Percentiles rank a stretch among this genome's conserved stretches.
Conservation (phyloP, 495 filamentous ascomycete species). For the Achaetomiella virescens region DNA sequence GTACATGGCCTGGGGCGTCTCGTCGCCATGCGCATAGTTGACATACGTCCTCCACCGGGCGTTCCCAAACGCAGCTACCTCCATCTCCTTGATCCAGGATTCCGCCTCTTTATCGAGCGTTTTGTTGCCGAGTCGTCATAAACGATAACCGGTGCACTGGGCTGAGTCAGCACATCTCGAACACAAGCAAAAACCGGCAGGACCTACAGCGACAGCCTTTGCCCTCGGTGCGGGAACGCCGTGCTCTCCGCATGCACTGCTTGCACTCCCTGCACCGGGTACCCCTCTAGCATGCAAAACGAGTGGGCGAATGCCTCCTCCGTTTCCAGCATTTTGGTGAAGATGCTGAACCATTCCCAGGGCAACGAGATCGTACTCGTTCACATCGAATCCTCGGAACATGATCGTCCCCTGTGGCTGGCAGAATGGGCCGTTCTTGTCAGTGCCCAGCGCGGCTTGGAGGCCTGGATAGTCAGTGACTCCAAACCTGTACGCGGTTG, state of each 20-base stretch:
- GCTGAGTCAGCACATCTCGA: not conserved
- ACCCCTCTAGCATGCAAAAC: constrained; percentile 49
- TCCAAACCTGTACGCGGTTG: constrained; percentile 23
- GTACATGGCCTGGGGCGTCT: constrained; percentile 37
- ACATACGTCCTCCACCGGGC: constrained; percentile 31
- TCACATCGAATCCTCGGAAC: constrained; percentile 41
- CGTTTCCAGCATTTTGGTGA: constrained; percentile 19
- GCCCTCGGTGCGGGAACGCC: constrained; percentile 39
- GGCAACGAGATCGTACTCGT: constrained; percentile 38
- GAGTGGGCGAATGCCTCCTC: constrained; percentile 28
- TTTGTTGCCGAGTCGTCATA: not conserved
- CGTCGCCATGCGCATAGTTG: constrained; percentile 45
- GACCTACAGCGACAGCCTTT: constrained; percentile 34
- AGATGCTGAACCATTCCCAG: constrained; percentile 40
- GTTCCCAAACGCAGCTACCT: not conserved
- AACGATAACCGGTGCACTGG: not conserved
- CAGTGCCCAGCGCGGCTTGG: constrained; percentile 34
- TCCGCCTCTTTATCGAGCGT: not conserved
- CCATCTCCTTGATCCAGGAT: not conserved
- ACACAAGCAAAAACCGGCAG: not conserved
- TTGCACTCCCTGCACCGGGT: constrained; percentile 41
- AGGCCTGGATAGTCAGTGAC: constrained; percentile 39
- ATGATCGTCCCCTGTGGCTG: constrained; percentile 34
- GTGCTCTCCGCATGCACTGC: constrained; percentile 30
- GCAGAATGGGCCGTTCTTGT: constrained; percentile 31